A percentile compares a stretch with the other conserved stretches of the same genome.
Conservation (phyloP, 2,329 filamentous ascomycete genomes). For the Ascochyta koolunga region DNA sequence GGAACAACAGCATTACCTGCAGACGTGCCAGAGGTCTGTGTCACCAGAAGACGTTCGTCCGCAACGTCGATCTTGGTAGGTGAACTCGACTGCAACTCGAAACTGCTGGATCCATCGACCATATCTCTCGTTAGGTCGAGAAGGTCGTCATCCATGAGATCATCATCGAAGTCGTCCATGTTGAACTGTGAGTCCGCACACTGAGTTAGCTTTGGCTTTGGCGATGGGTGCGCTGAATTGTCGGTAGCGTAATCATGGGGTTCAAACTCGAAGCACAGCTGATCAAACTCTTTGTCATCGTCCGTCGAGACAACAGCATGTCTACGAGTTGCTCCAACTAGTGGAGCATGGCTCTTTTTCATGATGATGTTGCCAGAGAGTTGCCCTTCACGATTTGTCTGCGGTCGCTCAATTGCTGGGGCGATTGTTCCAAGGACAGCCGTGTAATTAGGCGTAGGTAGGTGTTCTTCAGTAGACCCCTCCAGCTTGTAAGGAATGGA, state of each 20-base stretch:
- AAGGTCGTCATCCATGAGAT: conserved; percentile 35
- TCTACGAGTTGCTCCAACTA: neutral
- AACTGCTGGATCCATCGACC: neutral
- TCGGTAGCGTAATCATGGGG: neutral
- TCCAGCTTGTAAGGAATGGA: neutral
- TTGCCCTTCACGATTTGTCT: neutral
- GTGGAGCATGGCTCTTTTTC: neutral
- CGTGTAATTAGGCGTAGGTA: neutral
- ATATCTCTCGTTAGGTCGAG: conserved; percentile 18
- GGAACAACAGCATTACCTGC: neutral
- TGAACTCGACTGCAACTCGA: conserved; percentile 5
- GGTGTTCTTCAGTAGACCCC: neutral
- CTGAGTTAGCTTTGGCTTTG: neutral
- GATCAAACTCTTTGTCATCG: neutral
- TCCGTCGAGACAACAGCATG: neutral
- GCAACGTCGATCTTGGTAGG: neutral
- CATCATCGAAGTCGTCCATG: conserved; percentile 28
- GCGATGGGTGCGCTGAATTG: neutral
- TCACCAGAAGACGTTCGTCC: neutral
- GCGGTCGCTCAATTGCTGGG: neutral
- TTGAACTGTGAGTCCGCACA: neutral
- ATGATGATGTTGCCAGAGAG: too few relatives aligned
- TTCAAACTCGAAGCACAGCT: conserved; percentile 12
- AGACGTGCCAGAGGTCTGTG: neutral
- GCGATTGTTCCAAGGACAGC: neutral